Conservation (phyloP, 2,329 filamentous ascomycete species). For the Fusarium redolens region DNA sequence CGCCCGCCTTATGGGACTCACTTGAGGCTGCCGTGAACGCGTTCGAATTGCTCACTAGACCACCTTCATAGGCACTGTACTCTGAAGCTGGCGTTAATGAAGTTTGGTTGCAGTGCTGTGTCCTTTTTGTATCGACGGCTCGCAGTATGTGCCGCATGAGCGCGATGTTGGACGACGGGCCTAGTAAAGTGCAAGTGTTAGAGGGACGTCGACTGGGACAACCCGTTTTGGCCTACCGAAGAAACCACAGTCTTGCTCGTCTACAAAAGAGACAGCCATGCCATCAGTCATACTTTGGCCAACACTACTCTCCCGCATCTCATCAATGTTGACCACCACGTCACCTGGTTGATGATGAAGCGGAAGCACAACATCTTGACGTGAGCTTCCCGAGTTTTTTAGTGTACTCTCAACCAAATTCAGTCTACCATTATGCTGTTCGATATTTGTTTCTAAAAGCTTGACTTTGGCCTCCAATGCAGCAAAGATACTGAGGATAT, state of each 20-base stretch:
- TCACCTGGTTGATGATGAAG: neutral
- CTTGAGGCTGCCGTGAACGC: neutral
- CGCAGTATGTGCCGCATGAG: neutral
- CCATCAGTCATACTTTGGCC: neutral
- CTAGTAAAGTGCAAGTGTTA: neutral
- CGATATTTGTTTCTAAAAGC: neutral
- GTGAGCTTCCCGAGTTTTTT: neutral
- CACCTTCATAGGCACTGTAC: neutral
- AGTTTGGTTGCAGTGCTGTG: neutral
- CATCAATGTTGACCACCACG: neutral
- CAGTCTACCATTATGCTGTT: neutral
- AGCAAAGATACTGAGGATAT: neutral
- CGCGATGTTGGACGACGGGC: slow-evolving; percentile 2
- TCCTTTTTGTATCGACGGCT: neutral
- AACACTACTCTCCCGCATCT: rapidly evolving
- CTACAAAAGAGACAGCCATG: slow-evolving; percentile 4
- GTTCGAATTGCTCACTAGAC: neutral
- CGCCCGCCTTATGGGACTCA: neutral
- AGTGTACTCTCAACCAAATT: neutral
- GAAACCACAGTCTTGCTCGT: slow-evolving; percentile 12
- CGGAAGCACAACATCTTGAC: neutral
- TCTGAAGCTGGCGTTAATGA: neutral
- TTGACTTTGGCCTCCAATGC: neutral
- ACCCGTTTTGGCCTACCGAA: neutral
- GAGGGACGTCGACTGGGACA: rapidly evolving